Evolutionary conservation across 306 rosid genomes (phyloP).

Genomic region (Comarum palustre): DNA sequence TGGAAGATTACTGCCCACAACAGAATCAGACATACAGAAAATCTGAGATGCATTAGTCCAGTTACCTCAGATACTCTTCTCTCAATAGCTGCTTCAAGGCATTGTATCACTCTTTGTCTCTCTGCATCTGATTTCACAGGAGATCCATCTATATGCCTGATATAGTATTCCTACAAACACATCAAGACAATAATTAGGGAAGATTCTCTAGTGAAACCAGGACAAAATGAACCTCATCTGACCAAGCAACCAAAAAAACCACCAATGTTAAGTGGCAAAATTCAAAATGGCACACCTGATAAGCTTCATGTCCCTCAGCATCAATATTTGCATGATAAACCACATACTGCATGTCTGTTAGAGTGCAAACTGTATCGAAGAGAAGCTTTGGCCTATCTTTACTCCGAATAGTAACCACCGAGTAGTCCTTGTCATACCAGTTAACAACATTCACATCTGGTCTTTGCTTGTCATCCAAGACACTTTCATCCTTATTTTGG

Average conservation of each 20-base stretch:
- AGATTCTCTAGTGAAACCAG: neutral
- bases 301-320: constrained; percentile 84
- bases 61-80: constrained; percentile 91
- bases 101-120: constrained; percentile 84
- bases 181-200: constrained; percentile 29
- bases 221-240: constrained; percentile 14
- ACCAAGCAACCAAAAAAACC: neutral
- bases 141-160: constrained; percentile 89
- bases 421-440: constrained; percentile 80
- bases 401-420: constrained; percentile 66
- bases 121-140: constrained; percentile 97
- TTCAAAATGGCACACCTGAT: constrained; percentile 53
- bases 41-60: neutral
- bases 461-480: constrained; percentile 56
- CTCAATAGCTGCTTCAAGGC: constrained; percentile 94
- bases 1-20: neutral
- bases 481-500: constrained; percentile 38
- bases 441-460: constrained; percentile 81
- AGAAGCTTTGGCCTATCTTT: constrained; percentile 94
- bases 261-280: constrained; percentile 12
- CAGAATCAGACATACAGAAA: neutral
- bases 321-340: constrained; percentile 86
- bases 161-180: constrained; percentile 70
- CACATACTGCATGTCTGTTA: constrained; percentile 95
- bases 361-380: constrained; percentile 86